Percentiles rank a stretch among this genome's conserved stretches.
Conservation (phyloP, 495 filamentous ascomycete species). For the Xylaria intraflava region DNA sequence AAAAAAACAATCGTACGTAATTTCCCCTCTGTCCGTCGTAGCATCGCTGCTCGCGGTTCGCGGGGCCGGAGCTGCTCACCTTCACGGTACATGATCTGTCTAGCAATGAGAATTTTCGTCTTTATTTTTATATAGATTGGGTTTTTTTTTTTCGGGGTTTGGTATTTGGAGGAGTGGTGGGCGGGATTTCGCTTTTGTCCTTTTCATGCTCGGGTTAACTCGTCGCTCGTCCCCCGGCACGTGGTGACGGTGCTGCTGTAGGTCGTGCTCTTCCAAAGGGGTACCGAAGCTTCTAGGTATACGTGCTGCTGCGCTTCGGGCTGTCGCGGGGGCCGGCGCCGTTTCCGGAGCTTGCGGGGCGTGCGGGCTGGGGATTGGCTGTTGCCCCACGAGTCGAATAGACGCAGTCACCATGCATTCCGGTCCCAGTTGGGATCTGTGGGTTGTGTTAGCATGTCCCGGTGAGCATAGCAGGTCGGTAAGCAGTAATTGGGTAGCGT, state of each 20-base stretch:
- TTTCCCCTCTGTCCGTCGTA: too few species aligned
- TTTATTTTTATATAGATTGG: too few species aligned
- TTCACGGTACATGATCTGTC: too few species aligned
- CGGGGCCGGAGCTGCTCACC: too few species aligned
- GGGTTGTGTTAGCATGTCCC: background rate
- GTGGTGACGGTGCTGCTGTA: background rate
- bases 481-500: background rate
- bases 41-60: too few species aligned
- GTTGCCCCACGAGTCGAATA: constrained; percentile 27
- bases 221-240: background rate
- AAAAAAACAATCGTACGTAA: too few species aligned
- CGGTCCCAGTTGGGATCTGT: constrained; percentile 73
- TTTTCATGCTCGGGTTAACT: background rate
- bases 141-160: too few species aligned
- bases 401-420: constrained; percentile 60
- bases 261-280: background rate
- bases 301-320: constrained; percentile 2
- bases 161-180: too few species aligned
- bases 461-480: background rate
- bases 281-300: background rate
- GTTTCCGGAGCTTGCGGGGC: constrained; percentile 45
- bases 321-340: constrained; percentile 7
- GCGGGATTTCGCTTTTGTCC: too few species aligned
- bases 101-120: too few species aligned
- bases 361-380: constrained; percentile 24